Evolutionary conservation across 257 asterid species (phyloP), one percentile per base, ranked within the genome.

Genomic region (Plantago major): DNA sequence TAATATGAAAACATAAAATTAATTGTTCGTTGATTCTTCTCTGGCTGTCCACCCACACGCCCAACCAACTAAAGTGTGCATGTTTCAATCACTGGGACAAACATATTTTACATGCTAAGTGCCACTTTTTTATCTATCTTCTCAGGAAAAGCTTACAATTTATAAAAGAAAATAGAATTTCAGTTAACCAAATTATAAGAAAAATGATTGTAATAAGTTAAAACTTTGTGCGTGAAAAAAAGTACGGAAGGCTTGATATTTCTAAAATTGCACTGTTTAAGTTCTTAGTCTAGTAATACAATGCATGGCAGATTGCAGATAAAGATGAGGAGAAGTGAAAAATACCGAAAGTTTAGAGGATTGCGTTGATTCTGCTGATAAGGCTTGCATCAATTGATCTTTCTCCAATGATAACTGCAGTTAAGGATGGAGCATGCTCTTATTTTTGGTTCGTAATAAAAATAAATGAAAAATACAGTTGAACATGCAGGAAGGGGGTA

Each of bases 351-450:
- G 94, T 62, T 77, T 82, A 62, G 82, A 77, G 74, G 71, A 70
- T 68, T 87, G 90, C 45, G 92, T 83, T 71, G 95, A 85, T 74
- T 93, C 92, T 40, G 81, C 81, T 46, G 94, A 79, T 79, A 89
- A 83, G 55, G 92, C 90, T 65, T 71, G 89, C 72, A 69, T 80
- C 80, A 87, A 71, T 69, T 89, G 90, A 60, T 83, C 92, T 79
- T 87, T 93, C 83, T 93, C 97, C 85, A 85, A 57, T 1, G 95
- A 64, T 73, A 89, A 78, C 99, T 93, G 94, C 83, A 83, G 60
- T 58, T 22, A 42, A 62, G 42, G 64, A 42, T 42, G 26, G 26
- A 53, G 28, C 28, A 53, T 10, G 4, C 62, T 51, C 30, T 67
- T 69, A 55, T 18, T 46, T 53, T 52, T 49, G 60, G 64, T 71